phyloP scores from a whole-genome alignment of 179 eudicot species.

The Monotropa hypopitys region DNA sequence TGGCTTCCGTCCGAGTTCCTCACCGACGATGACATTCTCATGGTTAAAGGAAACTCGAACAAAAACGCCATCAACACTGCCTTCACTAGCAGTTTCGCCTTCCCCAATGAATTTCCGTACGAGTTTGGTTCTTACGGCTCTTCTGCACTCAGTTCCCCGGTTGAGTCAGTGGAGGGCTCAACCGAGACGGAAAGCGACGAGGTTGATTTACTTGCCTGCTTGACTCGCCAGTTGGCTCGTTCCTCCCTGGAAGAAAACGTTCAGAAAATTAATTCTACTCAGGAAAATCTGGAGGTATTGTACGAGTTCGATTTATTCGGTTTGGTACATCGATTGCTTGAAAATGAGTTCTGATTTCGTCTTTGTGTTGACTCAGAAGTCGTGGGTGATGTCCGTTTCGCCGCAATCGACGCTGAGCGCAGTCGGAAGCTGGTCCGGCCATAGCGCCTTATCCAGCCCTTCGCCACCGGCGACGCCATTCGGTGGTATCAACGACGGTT shows the following conservation, averaged over 20 bases:
- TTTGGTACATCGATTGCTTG: not conserved
- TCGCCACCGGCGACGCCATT: slow-evolving; percentile 36
- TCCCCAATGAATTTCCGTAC: slow-evolving; percentile 6
- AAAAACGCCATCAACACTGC: not conserved
- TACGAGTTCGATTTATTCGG: not conserved
- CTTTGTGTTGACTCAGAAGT: slow-evolving; percentile 16
- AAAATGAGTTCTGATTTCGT: not conserved
- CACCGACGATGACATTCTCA: slow-evolving; percentile 35
- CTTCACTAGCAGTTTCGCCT: not conserved
- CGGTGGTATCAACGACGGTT: slow-evolving; percentile 24
- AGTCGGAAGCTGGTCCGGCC: slow-evolving; percentile 22
- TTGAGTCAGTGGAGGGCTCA: slow-evolving; percentile 30
- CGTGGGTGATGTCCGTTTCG: slow-evolving; percentile 35
- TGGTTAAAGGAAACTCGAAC: slow-evolving; percentile 7
- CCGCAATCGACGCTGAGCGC: slow-evolving; percentile 55
- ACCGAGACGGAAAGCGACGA: slow-evolving; percentile 32
- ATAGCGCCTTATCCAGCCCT: slow-evolving; percentile 28
- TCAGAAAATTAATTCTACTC: slow-evolving; percentile 1
- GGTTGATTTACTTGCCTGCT: slow-evolving; percentile 31
- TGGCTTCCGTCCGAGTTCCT: slow-evolving; percentile 60
- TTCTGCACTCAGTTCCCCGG: slow-evolving; percentile 19
- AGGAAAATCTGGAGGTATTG: slow-evolving; percentile 7
- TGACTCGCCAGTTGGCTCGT: slow-evolving; percentile 35
- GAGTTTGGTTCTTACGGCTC: slow-evolving; percentile 10
- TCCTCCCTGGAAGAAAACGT: slow-evolving; percentile 18